These are phyloP conservation scores for Trametes cingulata DNA, from an alignment of 768 basidiomycete species.

Conservation along the genomic window DNA sequence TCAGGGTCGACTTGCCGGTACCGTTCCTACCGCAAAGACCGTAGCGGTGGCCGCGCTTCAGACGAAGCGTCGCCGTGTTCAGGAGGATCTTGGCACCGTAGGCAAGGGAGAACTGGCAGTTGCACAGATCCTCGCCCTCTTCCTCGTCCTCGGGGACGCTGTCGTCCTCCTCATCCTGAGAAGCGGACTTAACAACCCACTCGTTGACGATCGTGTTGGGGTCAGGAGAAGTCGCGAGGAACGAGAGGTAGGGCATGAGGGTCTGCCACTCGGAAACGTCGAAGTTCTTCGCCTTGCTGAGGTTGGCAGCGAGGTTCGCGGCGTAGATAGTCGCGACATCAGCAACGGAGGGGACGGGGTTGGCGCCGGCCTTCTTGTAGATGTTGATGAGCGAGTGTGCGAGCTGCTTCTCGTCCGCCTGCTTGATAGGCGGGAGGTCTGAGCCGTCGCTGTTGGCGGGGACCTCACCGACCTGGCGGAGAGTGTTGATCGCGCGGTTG, in stretches of 20 bases:
- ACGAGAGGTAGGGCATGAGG: constrained; percentile 74
- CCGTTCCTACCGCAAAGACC: constrained; percentile 99
- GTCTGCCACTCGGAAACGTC: constrained; percentile 86
- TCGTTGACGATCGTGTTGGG: constrained; percentile 70
- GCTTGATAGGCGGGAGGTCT: constrained; percentile 83
- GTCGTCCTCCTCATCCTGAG: constrained; percentile 68
- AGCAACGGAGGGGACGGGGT: constrained; percentile 55
- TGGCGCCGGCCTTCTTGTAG: constrained; percentile 82
- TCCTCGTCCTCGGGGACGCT: constrained; percentile 86
- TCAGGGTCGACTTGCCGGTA: constrained; percentile 95
- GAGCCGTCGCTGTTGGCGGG: constrained; percentile 84
- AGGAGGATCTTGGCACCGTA: constrained; percentile 99
- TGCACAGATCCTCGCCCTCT: constrained; percentile 97
- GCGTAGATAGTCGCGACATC: constrained; percentile 68
- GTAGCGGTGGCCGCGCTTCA: constrained; percentile 98
- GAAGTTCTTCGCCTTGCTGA: constrained; percentile 91
- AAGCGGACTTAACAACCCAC: constrained; percentile 89
- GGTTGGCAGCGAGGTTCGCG: constrained; percentile 77
- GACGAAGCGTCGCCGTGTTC: constrained; percentile 94
- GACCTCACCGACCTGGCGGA: constrained; percentile 93
- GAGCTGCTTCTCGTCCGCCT: constrained; percentile 68
- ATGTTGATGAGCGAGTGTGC: constrained; percentile 66
- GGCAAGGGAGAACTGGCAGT: constrained; percentile 98
- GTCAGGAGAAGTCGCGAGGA: constrained; percentile 64
- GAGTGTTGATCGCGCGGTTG: constrained; percentile 88